phyloP scores from a whole-genome alignment of 139 green algal genomes.

The Auxenochlorella protothecoides region DNA sequence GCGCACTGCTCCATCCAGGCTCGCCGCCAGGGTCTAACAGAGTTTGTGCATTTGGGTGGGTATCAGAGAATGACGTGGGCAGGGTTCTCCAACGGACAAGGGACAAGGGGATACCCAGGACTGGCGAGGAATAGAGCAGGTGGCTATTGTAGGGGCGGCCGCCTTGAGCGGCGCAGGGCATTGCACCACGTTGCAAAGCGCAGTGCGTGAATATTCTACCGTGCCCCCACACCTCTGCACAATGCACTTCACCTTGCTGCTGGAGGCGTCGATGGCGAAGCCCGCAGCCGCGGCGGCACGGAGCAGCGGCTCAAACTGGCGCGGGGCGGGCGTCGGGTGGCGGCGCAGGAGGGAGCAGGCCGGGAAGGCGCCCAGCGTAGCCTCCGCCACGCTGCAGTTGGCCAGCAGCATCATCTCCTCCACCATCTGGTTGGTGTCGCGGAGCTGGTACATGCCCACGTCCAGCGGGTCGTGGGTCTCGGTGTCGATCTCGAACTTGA shows the following conservation, averaged over 20 bases:
- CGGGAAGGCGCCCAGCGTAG: conserved; percentile 71
- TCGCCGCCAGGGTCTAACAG: conserved; percentile 45
- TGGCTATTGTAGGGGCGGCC: too few species aligned
- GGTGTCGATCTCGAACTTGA: conserved; percentile 89
- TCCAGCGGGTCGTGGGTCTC: conserved; percentile 87
- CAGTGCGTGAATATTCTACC: too few species aligned
- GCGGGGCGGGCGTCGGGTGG: conserved; percentile 56
- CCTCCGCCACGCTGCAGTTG: conserved; percentile 80
- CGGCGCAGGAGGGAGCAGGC: conserved; percentile 64
- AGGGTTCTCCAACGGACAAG: too few species aligned
- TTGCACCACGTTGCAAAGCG: too few species aligned
- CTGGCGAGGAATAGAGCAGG: too few species aligned
- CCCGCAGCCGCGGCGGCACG: conserved; percentile 47
- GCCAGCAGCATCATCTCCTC: conserved; percentile 98
- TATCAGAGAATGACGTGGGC: too few species aligned
- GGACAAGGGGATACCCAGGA: too few species aligned
- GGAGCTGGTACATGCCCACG: conserved; percentile 88
- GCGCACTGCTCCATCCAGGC: conserved; percentile 63
- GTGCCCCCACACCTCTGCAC: too few species aligned
- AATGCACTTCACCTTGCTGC: conserved; percentile 18
- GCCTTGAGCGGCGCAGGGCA: too few species aligned
- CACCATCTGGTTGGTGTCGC: conserved; percentile 94
- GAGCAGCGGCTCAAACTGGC: conserved; percentile 62
- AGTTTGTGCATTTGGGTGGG: too few species aligned
- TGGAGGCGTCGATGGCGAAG: conserved; percentile 50